These are phyloP conservation scores for Paramecium caudatum DNA, from an alignment of 73 alveolate species.

Conservation along the genomic window DNA sequence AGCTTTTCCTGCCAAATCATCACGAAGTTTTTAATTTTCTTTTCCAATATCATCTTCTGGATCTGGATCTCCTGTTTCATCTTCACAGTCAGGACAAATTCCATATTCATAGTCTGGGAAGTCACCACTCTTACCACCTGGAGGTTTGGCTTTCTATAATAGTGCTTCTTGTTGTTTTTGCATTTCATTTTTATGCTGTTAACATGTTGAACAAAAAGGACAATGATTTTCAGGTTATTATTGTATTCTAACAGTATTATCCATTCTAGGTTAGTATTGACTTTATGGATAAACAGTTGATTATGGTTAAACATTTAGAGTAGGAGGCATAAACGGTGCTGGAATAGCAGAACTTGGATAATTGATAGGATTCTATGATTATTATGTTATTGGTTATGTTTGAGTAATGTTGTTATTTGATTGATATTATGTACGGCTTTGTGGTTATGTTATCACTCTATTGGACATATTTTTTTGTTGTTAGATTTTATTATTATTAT, in stretches of 20 bases:
- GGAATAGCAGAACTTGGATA: slow-evolving; percentile 50
- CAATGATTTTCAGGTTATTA: slow-evolving; percentile 39
- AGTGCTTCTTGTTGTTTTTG: neutral
- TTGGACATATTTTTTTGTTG: neutral
- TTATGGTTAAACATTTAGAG: neutral
- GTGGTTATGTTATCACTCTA: neutral
- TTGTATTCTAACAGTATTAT: neutral
- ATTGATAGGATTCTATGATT: slow-evolving; percentile 34
- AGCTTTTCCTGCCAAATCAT: slow-evolving; percentile 49
- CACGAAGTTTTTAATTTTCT: slow-evolving; percentile 43
- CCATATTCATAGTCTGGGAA: slow-evolving; percentile 39
- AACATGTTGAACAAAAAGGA: slow-evolving; percentile 55
- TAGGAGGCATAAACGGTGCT: slow-evolving; percentile 32
- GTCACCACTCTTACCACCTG: neutral
- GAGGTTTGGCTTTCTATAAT: neutral
- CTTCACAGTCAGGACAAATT: slow-evolving; percentile 62
- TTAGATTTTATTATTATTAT: too few species aligned
- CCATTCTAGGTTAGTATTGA: slow-evolving; percentile 21
- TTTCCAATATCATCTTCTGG: slow-evolving; percentile 57
- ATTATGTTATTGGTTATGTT: neutral
- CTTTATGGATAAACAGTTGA: neutral
- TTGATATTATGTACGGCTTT: neutral
- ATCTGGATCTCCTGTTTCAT: neutral
- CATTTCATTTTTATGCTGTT: neutral
- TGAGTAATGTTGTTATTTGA: neutral